Evolutionary conservation across 2,329 filamentous ascomycete species (phyloP), one percentile per base, ranked within the genome.

Genomic region (Botrytis squamosa): DNA sequence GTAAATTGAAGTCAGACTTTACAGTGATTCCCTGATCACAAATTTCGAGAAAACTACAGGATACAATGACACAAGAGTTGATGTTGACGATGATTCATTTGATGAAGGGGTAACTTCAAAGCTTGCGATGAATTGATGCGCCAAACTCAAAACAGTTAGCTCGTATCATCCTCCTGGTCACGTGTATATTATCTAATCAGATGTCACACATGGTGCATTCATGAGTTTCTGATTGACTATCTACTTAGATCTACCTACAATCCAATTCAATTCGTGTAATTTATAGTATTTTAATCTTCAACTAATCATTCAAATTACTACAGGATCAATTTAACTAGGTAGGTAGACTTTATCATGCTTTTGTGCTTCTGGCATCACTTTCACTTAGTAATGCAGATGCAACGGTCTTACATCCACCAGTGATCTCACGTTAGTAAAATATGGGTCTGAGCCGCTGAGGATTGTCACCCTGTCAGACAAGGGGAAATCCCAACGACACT

Each of bases 161-260:
- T 57, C 2, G 0, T 6, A 36, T 14, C 0, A 7, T 2, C 0
- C 2, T 8, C 8, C 0, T 14, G 0, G 18, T 44, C 42, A 46
- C 42, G 63, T 65, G 40, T 0, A 16, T 4, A 0, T 7, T 0
- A 1, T 14, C 5, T 55, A 7, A 8, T 55, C 12, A 16, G 49
- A 7, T 55, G 2, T 52, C 10, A 1, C 10, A n/a, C 49, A 33
- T 33, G 33, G 33, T 33, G 33, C 33, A 14, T 6, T 52, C 10
- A 52, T 14, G 49, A 52, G 22, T 52, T 6, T 4, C 22, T 46
- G 9, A 22, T 22, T 1, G 22, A 10, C 6, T 22, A 25, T 10
- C 0, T 22, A 49, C 46, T 4, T 22, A 4, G 7, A 52, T 52
- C 22, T 25, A 52, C 10, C 10, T 25, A 52, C 46, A n/a, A 25